Percentiles rank a stretch among this genome's conserved stretches.
These are phyloP conservation scores for Petrea volubilis DNA, from an alignment of 257 asterid genomes.

Conservation along the genomic window DNA sequence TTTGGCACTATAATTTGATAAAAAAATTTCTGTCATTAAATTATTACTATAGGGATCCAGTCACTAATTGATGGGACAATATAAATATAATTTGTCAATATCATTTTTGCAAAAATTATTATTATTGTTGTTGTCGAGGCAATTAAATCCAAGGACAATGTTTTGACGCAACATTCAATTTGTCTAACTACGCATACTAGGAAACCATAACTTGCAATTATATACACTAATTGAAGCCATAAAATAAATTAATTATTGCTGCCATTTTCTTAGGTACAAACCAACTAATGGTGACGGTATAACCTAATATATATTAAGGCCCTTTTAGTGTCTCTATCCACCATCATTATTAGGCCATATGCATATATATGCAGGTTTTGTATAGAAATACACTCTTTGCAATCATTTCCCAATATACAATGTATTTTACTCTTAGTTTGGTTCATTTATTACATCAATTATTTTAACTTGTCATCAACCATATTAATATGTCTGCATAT, in stretches of 20 bases:
- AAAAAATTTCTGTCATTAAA: no score
- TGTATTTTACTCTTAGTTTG: background rate
- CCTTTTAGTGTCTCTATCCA: conserved; percentile 11
- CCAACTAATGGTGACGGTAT: background rate
- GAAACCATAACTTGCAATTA: background rate
- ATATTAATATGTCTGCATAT: no score
- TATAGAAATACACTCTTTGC: background rate
- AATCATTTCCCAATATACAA: background rate
- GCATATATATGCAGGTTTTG: conserved; percentile 24
- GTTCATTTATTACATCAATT: background rate
- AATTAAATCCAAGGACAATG: background rate
- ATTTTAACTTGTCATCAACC: background rate
- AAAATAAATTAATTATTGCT: background rate
- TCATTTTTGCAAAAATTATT: no score
- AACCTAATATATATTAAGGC: conserved; percentile 11
- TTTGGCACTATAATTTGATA: no score
- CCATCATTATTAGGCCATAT: conserved; percentile 26
- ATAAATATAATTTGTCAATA: no score
- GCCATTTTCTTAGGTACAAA: conserved; percentile 9
- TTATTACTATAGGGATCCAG: no score
- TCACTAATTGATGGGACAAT: no score
- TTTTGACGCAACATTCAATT: background rate
- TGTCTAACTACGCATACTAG: background rate
- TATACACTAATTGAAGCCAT: no score
- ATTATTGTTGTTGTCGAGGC: background rate